These are phyloP conservation scores for Coprinopsis strossmayeri DNA, from an alignment of 768 basidiomycete species.

Conservation along the genomic window DNA sequence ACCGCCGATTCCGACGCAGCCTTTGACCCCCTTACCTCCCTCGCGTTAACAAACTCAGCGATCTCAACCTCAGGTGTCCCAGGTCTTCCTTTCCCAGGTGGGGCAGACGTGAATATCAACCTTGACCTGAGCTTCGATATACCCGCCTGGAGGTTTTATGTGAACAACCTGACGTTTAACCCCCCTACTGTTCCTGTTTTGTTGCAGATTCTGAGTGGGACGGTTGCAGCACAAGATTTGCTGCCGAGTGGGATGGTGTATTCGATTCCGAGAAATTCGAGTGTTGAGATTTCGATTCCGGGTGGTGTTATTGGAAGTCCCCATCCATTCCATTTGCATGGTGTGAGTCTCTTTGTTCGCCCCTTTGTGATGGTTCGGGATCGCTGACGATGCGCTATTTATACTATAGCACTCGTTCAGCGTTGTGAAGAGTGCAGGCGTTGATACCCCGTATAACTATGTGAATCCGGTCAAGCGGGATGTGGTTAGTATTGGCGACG, in stretches of 20 bases:
- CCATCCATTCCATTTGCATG: slow-evolving; percentile 44
- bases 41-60: not conserved
- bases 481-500: slow-evolving; percentile 25
- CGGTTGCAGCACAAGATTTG: slow-evolving; percentile 22
- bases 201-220: slow-evolving; percentile 38
- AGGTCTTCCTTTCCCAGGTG: slow-evolving; percentile 15
- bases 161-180: slow-evolving; percentile 11
- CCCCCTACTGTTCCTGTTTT: slow-evolving; percentile 37
- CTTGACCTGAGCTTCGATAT: slow-evolving; percentile 14
- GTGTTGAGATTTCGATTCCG: slow-evolving; percentile 21
- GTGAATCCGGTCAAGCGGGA: slow-evolving; percentile 32
- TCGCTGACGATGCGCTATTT: not conserved
- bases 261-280: slow-evolving; percentile 23
- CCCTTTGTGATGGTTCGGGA: not conserved
- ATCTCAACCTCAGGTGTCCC: too few relatives aligned
- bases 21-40: too few relatives aligned
- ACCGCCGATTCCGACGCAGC: too few relatives aligned
- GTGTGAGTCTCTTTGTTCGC: slow-evolving; percentile 23
- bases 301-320: slow-evolving; percentile 20
- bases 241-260: slow-evolving; percentile 26
- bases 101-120: slow-evolving; percentile 18
- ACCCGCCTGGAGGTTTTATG: slow-evolving; percentile 10
- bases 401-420: slow-evolving; percentile 26
- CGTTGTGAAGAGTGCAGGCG: slow-evolving; percentile 33
- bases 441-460: slow-evolving; percentile 29